Base-by-base conservation (phyloP, 1,284 basidiomycete species). In the Lentinula novae-zelandiae region DNA sequence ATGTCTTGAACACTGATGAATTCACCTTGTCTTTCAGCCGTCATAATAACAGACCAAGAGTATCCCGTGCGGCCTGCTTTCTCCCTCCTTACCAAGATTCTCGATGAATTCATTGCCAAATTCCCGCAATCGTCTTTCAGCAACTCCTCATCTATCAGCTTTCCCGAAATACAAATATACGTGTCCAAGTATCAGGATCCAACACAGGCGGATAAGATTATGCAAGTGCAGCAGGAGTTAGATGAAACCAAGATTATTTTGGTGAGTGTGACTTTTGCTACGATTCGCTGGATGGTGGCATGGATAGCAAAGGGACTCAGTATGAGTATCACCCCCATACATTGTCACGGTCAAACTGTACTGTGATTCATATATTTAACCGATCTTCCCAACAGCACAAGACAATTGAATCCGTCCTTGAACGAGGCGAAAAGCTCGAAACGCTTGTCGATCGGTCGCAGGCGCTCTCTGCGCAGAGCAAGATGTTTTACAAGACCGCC, bases 211-310 rank as follows among this genome's bases (percentile, higher is more conserved):
- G 97, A 99, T 78, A 91, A 93, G 17, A 98, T 99, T 71, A 96
- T 99, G 96, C 88, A 91, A 69, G 97, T 99, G 15, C 97, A 99
- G 75, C 91, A 95, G 72, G 97, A 99, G 73, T 76, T 99, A 53
- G 97, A 99, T 72, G 97, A 99, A 80, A 99, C 97, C 7, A 99
- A 99, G 89, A 96, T 99, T 67, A 88, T 99, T 40, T 77, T 98
- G 73, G 94, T 95, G 67, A 64, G 89, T 78, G 27, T 27, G 27
- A 27, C 27, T 27, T 27, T 27, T 27, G 27, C 27, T 27, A 27
- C 27, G 27, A 27, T 27, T 27, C 2, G 27, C 27, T 27, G 3
- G 27, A 27, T 27, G 27, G 27, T 27, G 27, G 27, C 27, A 0
- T 27, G 27, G 27, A 27, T 27, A 27, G 27, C 27, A 27, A 27